Evolutionary conservation across 768 basidiomycete species (phyloP).

Genomic region (Hygrophorus russula): DNA sequence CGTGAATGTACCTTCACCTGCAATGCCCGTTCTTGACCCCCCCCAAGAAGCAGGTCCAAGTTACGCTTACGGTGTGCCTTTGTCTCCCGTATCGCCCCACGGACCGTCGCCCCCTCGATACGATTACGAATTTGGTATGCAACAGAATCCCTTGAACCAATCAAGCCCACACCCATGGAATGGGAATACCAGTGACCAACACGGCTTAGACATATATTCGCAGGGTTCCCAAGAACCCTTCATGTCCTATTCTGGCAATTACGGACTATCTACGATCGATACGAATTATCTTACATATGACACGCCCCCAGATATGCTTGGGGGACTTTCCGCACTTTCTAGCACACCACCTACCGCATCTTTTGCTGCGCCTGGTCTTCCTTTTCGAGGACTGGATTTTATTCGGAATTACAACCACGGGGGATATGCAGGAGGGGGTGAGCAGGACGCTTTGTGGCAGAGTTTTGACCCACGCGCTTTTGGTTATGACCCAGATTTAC

Average conservation of each 20-base stretch:
- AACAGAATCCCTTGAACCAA: conserved; percentile 25
- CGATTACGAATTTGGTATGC: conserved; percentile 43
- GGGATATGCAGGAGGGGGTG: conserved; percentile 27
- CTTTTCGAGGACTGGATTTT: conserved; percentile 76
- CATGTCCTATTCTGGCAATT: conserved; percentile 32
- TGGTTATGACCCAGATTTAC: conserved; percentile 66
- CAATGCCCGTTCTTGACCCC: conserved; percentile 39
- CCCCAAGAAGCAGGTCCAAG: conserved; percentile 47
- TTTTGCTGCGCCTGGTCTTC: conserved; percentile 65
- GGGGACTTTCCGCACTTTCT: conserved; percentile 31
- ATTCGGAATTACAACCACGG: conserved; percentile 66
- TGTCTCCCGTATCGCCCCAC: conserved; percentile 40
- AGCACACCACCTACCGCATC: conserved; percentile 50
- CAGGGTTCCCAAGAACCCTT: conserved; percentile 27
- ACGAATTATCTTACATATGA: conserved; percentile 28
- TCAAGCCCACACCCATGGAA: conserved; percentile 35
- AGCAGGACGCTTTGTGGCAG: conserved; percentile 44
- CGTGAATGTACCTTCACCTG: conserved; percentile 59
- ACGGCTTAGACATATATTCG: conserved; percentile 33
- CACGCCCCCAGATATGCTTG: conserved; percentile 25
- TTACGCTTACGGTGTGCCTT: conserved; percentile 20
- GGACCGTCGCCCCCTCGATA: conserved; percentile 43
- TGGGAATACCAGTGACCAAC: conserved; percentile 22
- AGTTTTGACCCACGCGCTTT: conserved; percentile 68
- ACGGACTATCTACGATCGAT: conserved; percentile 29